phyloP scores from a whole-genome alignment of 192 early-diverging fungal species.

The Backusella australiensis region DNA sequence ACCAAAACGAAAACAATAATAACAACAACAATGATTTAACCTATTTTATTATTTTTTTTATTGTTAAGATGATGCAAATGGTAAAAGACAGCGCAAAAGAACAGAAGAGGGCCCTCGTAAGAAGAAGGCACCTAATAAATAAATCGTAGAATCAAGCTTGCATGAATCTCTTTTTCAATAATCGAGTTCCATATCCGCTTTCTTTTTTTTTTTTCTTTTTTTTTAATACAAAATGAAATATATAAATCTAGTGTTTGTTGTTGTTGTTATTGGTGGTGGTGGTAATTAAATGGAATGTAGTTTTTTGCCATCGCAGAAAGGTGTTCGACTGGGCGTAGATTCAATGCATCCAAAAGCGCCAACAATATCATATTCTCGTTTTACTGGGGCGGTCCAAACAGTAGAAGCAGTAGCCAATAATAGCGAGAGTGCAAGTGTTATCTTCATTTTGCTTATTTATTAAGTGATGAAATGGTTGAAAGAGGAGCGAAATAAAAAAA shows the following conservation, averaged over 20 bases:
- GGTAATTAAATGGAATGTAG: neutral
- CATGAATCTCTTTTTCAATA: neutral
- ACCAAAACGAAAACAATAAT: neutral
- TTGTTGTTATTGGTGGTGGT: neutral
- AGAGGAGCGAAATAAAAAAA: neutral
- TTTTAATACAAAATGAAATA: neutral
- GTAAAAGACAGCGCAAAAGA: conserved; percentile 26
- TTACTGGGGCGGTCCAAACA: neutral
- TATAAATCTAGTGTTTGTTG: neutral
- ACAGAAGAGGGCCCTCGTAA: conserved; percentile 17
- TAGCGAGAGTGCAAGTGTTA: neutral
- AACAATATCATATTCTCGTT: neutral
- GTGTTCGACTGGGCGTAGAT: neutral
- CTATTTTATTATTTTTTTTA: neutral
- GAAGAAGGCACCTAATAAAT: conserved; percentile 8
- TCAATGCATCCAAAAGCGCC: neutral
- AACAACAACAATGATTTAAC: neutral
- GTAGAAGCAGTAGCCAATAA: neutral
- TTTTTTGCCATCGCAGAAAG: neutral
- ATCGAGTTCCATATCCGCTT: too few species aligned
- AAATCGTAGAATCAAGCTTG: neutral
- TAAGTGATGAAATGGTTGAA: neutral
- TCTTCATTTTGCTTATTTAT: neutral
- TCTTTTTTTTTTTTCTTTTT: neutral
- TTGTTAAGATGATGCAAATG: conserved; percentile 16